These are phyloP conservation scores for Protomyces gravidus DNA, from an alignment of 1,139 yeast genomes.

Conservation along the genomic window DNA sequence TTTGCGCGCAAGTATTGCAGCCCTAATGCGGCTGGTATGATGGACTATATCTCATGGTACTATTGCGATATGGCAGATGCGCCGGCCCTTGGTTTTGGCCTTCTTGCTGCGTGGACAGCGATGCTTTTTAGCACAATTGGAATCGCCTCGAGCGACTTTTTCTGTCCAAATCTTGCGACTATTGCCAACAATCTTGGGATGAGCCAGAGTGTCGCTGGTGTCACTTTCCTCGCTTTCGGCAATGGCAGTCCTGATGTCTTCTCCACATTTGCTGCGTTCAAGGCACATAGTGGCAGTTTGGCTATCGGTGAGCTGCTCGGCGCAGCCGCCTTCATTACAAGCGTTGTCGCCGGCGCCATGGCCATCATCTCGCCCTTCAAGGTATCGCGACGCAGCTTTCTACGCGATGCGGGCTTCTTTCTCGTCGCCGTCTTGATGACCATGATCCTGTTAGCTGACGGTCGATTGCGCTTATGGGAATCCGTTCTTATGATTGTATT, in stretches of 20 bases:
- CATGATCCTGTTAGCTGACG: slow-evolving; percentile 42
- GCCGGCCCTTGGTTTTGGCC: slow-evolving; percentile 29
- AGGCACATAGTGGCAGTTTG: slow-evolving; percentile 60
- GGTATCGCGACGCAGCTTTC: slow-evolving; percentile 50
- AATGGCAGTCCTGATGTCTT: slow-evolving; percentile 90
- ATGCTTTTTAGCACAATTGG: slow-evolving; percentile 61
- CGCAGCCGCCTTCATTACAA: slow-evolving; percentile 71
- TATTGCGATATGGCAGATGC: slow-evolving; percentile 38
- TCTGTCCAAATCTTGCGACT: slow-evolving; percentile 68
- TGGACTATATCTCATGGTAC: slow-evolving; percentile 40
- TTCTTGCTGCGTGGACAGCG: slow-evolving; percentile 40
- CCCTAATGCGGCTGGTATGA: slow-evolving; percentile 38
- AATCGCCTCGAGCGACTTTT: slow-evolving; percentile 65
- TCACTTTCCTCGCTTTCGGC: slow-evolving; percentile 83
- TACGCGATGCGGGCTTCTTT: slow-evolving; percentile 57
- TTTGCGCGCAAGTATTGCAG: slow-evolving; percentile 40
- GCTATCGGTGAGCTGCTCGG: slow-evolving; percentile 89
- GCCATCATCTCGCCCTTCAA: slow-evolving; percentile 63
- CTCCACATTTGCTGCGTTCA: slow-evolving; percentile 77
- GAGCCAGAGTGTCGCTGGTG: slow-evolving; percentile 77
- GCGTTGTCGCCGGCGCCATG: slow-evolving; percentile 72
- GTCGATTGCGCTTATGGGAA: slow-evolving; percentile 47
- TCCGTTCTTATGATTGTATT: slow-evolving; percentile 50
- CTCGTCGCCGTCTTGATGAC: slow-evolving; percentile 48
- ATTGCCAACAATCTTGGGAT: slow-evolving; percentile 58